Evolutionary conservation across 495 filamentous ascomycete species (phyloP).

Genomic region (Podospora tetraspora): DNA sequence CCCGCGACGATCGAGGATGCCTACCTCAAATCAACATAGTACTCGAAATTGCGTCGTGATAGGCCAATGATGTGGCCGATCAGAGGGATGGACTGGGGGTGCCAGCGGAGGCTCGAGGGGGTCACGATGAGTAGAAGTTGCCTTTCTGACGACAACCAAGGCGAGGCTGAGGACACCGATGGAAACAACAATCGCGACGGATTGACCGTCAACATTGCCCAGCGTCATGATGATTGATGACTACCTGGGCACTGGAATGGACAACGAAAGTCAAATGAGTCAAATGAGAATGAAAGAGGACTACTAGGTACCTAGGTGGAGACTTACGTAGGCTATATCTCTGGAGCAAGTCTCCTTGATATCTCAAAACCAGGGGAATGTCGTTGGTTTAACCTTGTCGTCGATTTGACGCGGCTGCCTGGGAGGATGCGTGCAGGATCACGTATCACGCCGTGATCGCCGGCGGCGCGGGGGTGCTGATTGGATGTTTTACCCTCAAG

Average conservation of each 20-base stretch:
- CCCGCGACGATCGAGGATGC: background rate
- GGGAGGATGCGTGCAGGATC: background rate
- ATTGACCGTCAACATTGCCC: background rate
- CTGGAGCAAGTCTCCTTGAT: background rate
- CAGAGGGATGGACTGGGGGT: background rate
- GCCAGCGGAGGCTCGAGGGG: background rate
- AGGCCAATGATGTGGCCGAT: background rate
- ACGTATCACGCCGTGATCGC: background rate
- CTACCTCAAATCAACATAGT: background rate
- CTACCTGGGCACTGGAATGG: background rate
- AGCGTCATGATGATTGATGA: background rate
- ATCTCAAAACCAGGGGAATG: background rate
- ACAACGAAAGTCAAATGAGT: background rate
- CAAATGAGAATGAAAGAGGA: background rate
- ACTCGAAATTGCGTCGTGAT: background rate
- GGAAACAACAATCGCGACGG: background rate
- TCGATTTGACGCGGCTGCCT: background rate
- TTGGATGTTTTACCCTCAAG: no score
- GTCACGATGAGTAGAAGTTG: background rate
- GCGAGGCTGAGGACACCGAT: background rate
- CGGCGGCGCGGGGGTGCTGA: background rate
- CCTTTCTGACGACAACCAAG: background rate
- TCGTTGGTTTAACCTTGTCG: background rate
- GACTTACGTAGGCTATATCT: no score
- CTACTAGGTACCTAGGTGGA: no score